These are phyloP conservation scores for Boletus pseudopeckii DNA, from an alignment of 768 basidiomycete species.

Conservation along the genomic window DNA sequence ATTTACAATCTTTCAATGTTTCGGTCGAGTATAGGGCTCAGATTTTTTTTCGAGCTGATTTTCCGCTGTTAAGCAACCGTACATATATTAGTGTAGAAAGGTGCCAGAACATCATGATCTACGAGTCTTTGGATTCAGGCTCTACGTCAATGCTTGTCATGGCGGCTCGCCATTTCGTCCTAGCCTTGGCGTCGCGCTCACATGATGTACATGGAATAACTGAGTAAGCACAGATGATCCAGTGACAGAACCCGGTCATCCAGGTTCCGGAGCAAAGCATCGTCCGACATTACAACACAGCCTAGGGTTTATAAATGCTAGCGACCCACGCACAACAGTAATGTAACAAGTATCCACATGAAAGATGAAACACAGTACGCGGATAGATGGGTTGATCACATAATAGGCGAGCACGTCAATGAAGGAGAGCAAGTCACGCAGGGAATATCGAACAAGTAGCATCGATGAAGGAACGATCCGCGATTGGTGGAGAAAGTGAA, in stretches of 20 bases:
- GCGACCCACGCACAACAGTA: neutral
- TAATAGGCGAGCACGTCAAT: neutral
- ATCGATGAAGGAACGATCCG: neutral
- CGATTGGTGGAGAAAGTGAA: neutral
- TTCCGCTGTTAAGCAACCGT: too few species aligned
- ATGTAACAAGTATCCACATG: neutral
- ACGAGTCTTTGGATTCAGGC: neutral
- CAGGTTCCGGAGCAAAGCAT: neutral
- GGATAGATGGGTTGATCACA: neutral
- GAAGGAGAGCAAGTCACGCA: neutral
- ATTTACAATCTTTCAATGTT: too few species aligned
- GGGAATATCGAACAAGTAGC: neutral
- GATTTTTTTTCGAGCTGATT: too few species aligned
- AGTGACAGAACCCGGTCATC: neutral
- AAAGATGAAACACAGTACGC: neutral
- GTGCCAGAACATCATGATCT: too few species aligned
- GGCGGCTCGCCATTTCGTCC: neutral
- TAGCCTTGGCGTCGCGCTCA: neutral
- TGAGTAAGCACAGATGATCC: neutral
- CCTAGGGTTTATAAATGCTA: neutral
- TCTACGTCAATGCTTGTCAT: neutral
- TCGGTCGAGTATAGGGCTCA: too few species aligned
- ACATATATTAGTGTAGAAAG: too few species aligned
- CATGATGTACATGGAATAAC: neutral
- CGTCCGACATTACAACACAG: constrained; percentile 7